Base-by-base conservation (phyloP, 1,139 yeast species). In the Kurtzmaniella quercitrusa region DNA sequence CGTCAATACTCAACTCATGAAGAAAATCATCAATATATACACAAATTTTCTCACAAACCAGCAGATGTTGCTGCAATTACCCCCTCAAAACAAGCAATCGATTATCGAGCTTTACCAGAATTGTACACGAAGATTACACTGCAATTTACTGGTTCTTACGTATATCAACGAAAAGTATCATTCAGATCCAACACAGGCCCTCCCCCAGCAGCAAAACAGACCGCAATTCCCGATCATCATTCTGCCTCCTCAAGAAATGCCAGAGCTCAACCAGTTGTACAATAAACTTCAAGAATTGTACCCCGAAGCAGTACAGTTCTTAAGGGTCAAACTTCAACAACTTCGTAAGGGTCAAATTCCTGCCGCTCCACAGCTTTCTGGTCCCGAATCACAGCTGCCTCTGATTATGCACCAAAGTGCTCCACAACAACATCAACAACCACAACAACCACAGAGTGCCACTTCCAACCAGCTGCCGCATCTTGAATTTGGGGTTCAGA, bases 221-320 rank as follows among this genome's bases (percentile, higher is more conserved):
- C 57, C 73, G 41, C 62, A 75, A 45, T 73, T 77, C 48, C 84
- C 84, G 0, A 66, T 74, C 33, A 73, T 78, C 40, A 66, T 78
- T 49, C 65, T 77, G 3, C 73, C 84, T 6, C 83, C 83, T 2
- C 72, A 70, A 5, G 82, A 77, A 42, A 69, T 78, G 68, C 80
- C 82, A 0, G 83, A 77, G 52, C 63, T 79, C 43, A 63, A 60
- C 44, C 74, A 66, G 39, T 64, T 75, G 41, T 79, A 79, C 54
- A 60, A 65, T 33, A 62, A 71, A 43, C 60, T 79, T 42, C 79
- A 77, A 49, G 79, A 74, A 43, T 56, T 79, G 38, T 79, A 78
- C 49, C 82, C 82, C 0, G 83, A 78, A 48, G 81, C 80, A 0
- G 61, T 77, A 34, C 79, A 73, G 41, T 70, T 67, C 48, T 64